Percentiles rank a stretch among this genome's conserved stretches.
Evolutionary conservation across 805 yeast species (phyloP).

Genomic region (Jamesozyma gamospora): DNA sequence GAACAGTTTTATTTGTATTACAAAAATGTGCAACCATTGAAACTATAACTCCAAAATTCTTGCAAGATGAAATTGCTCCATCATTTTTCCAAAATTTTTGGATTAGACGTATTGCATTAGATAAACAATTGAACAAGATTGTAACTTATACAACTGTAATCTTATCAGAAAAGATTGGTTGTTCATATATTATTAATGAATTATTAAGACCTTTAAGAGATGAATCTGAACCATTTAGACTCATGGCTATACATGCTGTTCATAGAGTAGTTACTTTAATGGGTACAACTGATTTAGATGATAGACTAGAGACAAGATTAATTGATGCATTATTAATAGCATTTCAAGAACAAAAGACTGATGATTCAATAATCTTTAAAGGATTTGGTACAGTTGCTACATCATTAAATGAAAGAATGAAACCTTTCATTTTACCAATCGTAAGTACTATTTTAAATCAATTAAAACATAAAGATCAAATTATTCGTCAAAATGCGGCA

Average conservation of each 20-base stretch:
- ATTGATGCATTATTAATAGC: conserved; percentile 76
- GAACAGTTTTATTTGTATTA: conserved; percentile 57
- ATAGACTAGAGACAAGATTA: conserved; percentile 51
- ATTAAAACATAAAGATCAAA: conserved; percentile 58
- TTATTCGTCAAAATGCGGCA: conserved; percentile 75
- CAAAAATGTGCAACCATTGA: conserved; percentile 56
- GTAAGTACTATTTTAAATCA: conserved; percentile 64
- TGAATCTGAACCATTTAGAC: conserved; percentile 69
- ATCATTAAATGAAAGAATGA: conserved; percentile 53
- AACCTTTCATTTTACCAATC: conserved; percentile 64
- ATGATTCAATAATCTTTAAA: conserved; percentile 45
- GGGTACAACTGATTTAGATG: conserved; percentile 53
- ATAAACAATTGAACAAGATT: conserved; percentile 42
- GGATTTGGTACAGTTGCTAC: conserved; percentile 56
- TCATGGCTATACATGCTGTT: conserved; percentile 67
- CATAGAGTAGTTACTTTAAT: conserved; percentile 40
- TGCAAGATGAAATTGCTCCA: conserved; percentile 43
- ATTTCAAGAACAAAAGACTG: conserved; percentile 64
- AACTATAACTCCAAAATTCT: conserved; percentile 41
- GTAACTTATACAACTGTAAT: conserved; percentile 66
- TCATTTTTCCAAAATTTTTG: conserved; percentile 66
- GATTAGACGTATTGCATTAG: conserved; percentile 74
- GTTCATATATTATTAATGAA: conserved; percentile 45
- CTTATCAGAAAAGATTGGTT: conserved; percentile 60
- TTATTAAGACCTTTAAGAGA: conserved; percentile 59